phyloP scores from a whole-genome alignment of 139 green algal genomes.

The Spirogloea muscicola region DNA sequence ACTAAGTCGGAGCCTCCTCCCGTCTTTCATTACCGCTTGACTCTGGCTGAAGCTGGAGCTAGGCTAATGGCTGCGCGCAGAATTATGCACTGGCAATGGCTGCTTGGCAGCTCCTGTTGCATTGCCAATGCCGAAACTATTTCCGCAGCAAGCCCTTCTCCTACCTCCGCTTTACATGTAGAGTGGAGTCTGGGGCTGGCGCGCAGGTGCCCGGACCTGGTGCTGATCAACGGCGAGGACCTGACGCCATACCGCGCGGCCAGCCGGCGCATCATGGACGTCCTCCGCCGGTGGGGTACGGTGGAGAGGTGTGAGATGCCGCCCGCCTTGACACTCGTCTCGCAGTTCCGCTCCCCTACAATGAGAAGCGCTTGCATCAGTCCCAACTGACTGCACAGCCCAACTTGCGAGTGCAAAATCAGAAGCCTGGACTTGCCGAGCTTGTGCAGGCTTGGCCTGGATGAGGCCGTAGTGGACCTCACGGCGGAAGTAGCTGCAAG shows the following conservation, averaged over 20 bases:
- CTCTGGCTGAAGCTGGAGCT: too few relatives aligned
- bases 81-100: not conserved
- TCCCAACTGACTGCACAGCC: not conserved
- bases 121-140: not conserved
- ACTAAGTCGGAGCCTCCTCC: too few relatives aligned
- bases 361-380: not conserved
- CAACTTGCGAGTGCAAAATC: not conserved
- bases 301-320: slow-evolving; percentile 46
- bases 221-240: slow-evolving; percentile 61
- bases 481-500: slow-evolving; percentile 52
- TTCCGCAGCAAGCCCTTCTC: not conserved
- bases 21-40: too few relatives aligned
- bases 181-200: not conserved
- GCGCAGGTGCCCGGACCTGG: slow-evolving; percentile 40
- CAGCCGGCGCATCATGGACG: slow-evolving; percentile 48
- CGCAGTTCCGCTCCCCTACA: not conserved
- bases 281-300: slow-evolving; percentile 57
- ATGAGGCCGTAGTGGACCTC: slow-evolving; percentile 71
- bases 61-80: too few relatives aligned
- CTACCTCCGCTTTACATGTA: not conserved
- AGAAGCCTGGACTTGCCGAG: not conserved
- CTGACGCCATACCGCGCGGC: slow-evolving; percentile 59
- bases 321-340: not conserved
- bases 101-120: not conserved
- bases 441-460: slow-evolving; percentile 55